Evolutionary conservation across 108 stramenopile genomes (phyloP).

Genomic region (Fragilariopsis cylindrus): DNA sequence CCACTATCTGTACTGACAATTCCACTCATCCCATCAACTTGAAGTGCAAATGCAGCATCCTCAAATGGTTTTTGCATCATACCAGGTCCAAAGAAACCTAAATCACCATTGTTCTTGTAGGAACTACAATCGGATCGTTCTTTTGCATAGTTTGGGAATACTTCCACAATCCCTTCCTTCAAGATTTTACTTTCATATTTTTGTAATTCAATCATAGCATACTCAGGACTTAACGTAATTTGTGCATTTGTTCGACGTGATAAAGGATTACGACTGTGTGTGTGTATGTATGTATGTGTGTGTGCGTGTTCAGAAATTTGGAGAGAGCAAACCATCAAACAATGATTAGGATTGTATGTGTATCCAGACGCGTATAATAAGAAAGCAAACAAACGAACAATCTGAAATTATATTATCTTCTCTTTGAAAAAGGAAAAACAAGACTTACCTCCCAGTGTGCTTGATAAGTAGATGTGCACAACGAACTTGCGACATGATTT

Average conservation of each 20-base stretch:
- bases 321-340: neutral
- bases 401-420: neutral
- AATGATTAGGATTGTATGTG: too few relatives aligned
- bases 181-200: slow-evolving; percentile 58
- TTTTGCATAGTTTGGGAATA: slow-evolving; percentile 80
- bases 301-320: neutral
- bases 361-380: too few relatives aligned
- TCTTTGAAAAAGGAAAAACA: slow-evolving; percentile 45
- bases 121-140: slow-evolving; percentile 83
- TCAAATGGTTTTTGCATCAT: slow-evolving; percentile 94
- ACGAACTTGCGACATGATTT: slow-evolving; percentile 69
- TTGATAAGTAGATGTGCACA: slow-evolving; percentile 94
- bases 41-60: slow-evolving; percentile 89
- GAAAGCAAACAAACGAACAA: neutral
- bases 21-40: slow-evolving; percentile 82
- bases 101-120: slow-evolving; percentile 72
- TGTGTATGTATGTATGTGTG: neutral
- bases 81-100: slow-evolving; percentile 87
- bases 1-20: slow-evolving; percentile 95
- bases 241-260: slow-evolving; percentile 80
- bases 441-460: slow-evolving; percentile 77
- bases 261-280: slow-evolving; percentile 48
- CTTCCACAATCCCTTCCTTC: slow-evolving; percentile 56
- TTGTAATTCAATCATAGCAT: slow-evolving; percentile 72
- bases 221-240: slow-evolving; percentile 70